Conservation (phyloP, 208 protist species). For the Acanthamoeba royreba region DNA sequence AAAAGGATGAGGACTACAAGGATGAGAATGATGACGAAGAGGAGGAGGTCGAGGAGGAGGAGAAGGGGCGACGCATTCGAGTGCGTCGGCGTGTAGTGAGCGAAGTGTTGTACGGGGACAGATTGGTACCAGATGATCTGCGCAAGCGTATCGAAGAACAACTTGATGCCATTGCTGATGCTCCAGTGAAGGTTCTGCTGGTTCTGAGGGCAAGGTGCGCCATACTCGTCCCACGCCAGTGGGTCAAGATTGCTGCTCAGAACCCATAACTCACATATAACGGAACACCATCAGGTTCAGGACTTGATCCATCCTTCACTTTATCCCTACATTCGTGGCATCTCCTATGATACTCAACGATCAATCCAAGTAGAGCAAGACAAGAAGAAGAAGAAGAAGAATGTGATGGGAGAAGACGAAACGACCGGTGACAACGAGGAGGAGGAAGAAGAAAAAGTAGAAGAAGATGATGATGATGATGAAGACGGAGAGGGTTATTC, state of each 20-base stretch:
- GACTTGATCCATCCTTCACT: conserved; percentile 73
- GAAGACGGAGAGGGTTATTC: not conserved
- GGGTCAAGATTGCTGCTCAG: not conserved
- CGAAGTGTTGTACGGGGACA: not conserved
- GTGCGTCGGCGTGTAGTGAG: not conserved
- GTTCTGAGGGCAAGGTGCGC: not conserved
- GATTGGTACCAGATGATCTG: not conserved
- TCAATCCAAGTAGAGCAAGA: not conserved
- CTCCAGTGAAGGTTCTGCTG: conserved; percentile 44
- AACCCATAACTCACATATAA: not conserved
- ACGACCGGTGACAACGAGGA: not conserved
- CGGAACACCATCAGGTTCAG: conserved; percentile 47
- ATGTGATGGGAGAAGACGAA: not conserved
- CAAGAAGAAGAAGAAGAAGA: too few species aligned
- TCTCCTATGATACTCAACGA: not conserved
- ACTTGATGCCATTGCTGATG: not conserved
- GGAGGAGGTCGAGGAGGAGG: too few species aligned
- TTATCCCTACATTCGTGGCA: conserved; percentile 55
- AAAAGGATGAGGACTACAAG: not conserved
- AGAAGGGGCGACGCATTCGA: not conserved
- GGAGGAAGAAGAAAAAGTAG: not conserved
- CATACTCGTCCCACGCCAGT: not conserved
- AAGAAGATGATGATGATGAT: not conserved
- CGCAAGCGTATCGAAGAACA: not conserved
- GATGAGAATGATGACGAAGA: not conserved